These are phyloP conservation scores for Macrolepiota dolichaula DNA, from an alignment of 768 basidiomycete species.

Conservation along the genomic window DNA sequence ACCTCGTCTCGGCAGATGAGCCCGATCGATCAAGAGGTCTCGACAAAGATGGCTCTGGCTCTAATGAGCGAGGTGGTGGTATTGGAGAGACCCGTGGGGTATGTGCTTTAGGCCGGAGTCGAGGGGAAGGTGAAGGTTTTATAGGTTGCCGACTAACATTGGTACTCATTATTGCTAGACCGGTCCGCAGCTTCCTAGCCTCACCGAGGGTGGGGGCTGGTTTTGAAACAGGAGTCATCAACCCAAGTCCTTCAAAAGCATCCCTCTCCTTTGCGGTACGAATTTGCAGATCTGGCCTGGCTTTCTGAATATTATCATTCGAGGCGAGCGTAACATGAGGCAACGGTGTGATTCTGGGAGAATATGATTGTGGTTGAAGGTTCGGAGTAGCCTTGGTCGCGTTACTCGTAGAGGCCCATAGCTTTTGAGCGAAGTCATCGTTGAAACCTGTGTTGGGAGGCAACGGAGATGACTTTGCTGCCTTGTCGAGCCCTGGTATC, in stretches of 20 bases:
- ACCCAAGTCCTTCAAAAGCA: slow-evolving; percentile 76
- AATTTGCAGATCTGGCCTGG: background rate
- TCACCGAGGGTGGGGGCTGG: slow-evolving; percentile 71
- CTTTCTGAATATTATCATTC: slow-evolving; percentile 5
- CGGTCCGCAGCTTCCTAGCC: slow-evolving; percentile 69
- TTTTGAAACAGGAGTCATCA: slow-evolving; percentile 38
- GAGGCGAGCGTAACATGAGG: slow-evolving; percentile 12
- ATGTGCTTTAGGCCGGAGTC: slow-evolving; percentile 7
- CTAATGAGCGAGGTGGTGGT: slow-evolving; percentile 30
- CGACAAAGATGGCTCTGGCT: slow-evolving; percentile 26
- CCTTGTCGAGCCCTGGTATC: background rate
- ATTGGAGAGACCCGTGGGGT: slow-evolving; percentile 23
- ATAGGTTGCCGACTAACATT: slow-evolving; percentile 20
- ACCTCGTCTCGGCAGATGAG: slow-evolving; percentile 64
- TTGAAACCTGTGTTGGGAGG: slow-evolving; percentile 46
- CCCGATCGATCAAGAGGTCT: slow-evolving; percentile 29
- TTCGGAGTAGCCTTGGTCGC: slow-evolving; percentile 20
- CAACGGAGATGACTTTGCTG: slow-evolving; percentile 1
- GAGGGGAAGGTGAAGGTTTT: slow-evolving; percentile 17
- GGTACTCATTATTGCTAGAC: slow-evolving; percentile 53
- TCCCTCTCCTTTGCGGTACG: slow-evolving; percentile 45
- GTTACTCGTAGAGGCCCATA: slow-evolving; percentile 50
- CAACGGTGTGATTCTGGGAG: slow-evolving; percentile 16
- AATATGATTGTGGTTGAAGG: slow-evolving; percentile 15
- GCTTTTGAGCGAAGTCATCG: slow-evolving; percentile 58